Conservation (phyloP, 495 filamentous ascomycete genomes). For the Halenospora varia region DNA sequence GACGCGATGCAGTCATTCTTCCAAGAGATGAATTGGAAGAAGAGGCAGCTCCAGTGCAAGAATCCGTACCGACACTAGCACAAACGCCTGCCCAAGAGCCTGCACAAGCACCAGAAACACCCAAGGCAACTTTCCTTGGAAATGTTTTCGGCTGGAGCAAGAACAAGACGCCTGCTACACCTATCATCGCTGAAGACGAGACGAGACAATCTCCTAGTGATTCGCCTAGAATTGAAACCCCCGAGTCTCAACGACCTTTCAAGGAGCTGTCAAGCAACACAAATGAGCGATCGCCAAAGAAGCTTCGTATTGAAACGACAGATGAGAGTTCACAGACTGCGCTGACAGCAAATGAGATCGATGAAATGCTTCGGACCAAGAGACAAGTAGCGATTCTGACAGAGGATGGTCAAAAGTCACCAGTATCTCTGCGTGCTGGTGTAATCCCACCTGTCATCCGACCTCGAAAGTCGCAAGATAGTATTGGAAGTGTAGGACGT, state of each 20-base stretch:
- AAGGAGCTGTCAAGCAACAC: constrained; percentile 38
- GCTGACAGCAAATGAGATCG: constrained; percentile 67
- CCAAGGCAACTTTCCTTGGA: constrained; percentile 36
- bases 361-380: constrained; percentile 54
- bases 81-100: no score
- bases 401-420: constrained; percentile 35
- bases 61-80: no score
- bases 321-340: constrained; percentile 74
- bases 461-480: constrained; percentile 34
- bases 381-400: constrained; percentile 19
- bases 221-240: constrained; percentile 31
- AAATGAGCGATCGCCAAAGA: constrained; percentile 32
- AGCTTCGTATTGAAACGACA: constrained; percentile 33
- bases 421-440: constrained; percentile 24
- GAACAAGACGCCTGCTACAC: constrained; percentile 26
- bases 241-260: constrained; percentile 38
- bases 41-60: not conserved
- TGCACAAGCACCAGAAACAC: constrained; percentile 22
- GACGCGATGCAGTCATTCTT: constrained; percentile 43
- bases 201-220: constrained; percentile 40
- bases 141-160: constrained; percentile 41
- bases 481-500: constrained; percentile 30
- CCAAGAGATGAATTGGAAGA: constrained; percentile 33
- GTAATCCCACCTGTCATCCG: constrained; percentile 26
- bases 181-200: constrained; percentile 54